Evolutionary conservation across 2,329 filamentous ascomycete genomes (phyloP).

Genomic region (Trichoderma atroviride): DNA sequence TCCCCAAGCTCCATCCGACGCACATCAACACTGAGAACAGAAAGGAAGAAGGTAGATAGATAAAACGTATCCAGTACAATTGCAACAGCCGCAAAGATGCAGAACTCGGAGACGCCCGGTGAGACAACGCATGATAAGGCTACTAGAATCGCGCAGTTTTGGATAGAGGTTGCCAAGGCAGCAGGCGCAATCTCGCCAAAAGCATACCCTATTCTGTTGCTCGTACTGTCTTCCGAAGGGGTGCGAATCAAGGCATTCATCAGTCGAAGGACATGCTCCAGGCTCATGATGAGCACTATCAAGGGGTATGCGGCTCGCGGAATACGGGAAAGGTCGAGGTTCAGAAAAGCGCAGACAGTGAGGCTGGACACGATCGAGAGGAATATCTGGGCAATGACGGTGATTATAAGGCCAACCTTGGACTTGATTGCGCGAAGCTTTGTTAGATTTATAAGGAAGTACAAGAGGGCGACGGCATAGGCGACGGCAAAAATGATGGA

Average conservation of each 20-base stretch:
- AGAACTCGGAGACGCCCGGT: slow-evolving; percentile 73
- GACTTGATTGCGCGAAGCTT: slow-evolving; percentile 76
- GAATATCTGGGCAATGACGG: slow-evolving; percentile 69
- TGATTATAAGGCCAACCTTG: slow-evolving; percentile 69
- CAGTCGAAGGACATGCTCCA: slow-evolving; percentile 77
- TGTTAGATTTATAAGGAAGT: slow-evolving; percentile 68
- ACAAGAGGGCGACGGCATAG: slow-evolving; percentile 64
- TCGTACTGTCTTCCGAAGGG: slow-evolving; percentile 67
- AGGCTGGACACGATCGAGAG: slow-evolving; percentile 79
- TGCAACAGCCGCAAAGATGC: slow-evolving; percentile 74
- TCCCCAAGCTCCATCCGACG: slow-evolving; percentile 75
- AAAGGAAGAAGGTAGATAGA: slow-evolving; percentile 76
- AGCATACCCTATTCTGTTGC: slow-evolving; percentile 70
- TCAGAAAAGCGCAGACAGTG: slow-evolving; percentile 74
- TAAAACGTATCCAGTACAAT: slow-evolving; percentile 78
- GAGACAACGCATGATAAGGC: slow-evolving; percentile 68
- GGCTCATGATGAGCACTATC: slow-evolving; percentile 73
- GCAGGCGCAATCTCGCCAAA: slow-evolving; percentile 73
- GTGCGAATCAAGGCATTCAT: slow-evolving; percentile 78
- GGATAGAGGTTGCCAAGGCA: slow-evolving; percentile 66
- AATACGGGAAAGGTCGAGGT: slow-evolving; percentile 74
- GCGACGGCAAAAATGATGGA: slow-evolving; percentile 64
- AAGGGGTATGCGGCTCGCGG: slow-evolving; percentile 75
- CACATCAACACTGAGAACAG: slow-evolving; percentile 78
- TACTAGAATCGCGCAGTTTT: slow-evolving; percentile 69